A percentile compares a stretch with the other conserved stretches of the same genome.
phyloP scores from a whole-genome alignment of 371 early-diverging fungal species.

The Chytridium lagenaria region DNA sequence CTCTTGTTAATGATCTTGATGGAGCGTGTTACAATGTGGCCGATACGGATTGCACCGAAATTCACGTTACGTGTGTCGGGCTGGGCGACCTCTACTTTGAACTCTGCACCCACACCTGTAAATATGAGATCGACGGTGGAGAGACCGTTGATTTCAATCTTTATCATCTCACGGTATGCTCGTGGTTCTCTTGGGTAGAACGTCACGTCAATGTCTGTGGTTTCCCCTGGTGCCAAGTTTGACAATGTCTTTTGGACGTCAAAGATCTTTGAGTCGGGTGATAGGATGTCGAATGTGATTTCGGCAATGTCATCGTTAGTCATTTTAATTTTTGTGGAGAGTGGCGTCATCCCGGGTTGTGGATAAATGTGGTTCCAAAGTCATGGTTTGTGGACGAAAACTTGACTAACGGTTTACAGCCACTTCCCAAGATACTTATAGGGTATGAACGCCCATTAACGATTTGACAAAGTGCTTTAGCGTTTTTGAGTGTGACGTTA shows the following conservation, averaged over 20 bases:
- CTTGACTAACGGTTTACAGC: slow-evolving; percentile 47
- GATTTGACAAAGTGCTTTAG: slow-evolving; percentile 53
- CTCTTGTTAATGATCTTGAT: slow-evolving; percentile 57
- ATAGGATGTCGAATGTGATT: slow-evolving; percentile 50
- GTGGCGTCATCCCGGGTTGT: slow-evolving; percentile 46
- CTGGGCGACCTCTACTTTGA: slow-evolving; percentile 47
- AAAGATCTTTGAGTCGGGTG: slow-evolving; percentile 37
- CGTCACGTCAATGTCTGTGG: slow-evolving; percentile 37
- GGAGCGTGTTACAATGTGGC: slow-evolving; percentile 39
- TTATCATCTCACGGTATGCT: slow-evolving; percentile 46
- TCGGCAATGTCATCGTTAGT: slow-evolving; percentile 58
- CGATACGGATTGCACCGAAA: slow-evolving; percentile 59
- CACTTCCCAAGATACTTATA: slow-evolving; percentile 46
- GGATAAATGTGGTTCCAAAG: slow-evolving; percentile 59
- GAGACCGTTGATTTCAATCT: slow-evolving; percentile 56
- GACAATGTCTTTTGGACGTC: slow-evolving; percentile 41
- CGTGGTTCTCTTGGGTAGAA: slow-evolving; percentile 54
- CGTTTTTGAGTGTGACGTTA: slow-evolving; percentile 37
- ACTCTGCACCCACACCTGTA: slow-evolving; percentile 51
- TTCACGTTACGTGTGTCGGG: slow-evolving; percentile 46
- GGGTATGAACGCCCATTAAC: slow-evolving; percentile 55
- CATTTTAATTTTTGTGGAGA: slow-evolving; percentile 41
- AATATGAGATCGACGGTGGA: slow-evolving; percentile 50
- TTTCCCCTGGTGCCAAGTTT: slow-evolving; percentile 51
- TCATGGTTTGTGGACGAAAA: slow-evolving; percentile 44